Conservation (phyloP, 2,329 filamentous ascomycete species). For the Fusarium solani-melongenae region DNA sequence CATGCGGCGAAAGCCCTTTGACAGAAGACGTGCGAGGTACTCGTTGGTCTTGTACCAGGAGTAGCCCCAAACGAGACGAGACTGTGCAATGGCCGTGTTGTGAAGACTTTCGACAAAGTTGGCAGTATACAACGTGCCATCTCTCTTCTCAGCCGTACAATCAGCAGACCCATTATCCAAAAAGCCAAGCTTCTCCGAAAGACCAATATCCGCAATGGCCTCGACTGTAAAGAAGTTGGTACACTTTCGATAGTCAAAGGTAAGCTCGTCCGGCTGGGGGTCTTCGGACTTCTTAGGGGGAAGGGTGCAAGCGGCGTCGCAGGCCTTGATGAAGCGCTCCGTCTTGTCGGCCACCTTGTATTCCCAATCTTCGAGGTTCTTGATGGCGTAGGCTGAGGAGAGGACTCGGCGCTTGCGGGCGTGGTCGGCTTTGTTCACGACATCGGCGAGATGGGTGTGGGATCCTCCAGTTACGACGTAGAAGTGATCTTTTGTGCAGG, state of each 20-base stretch:
- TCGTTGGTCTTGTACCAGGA: constrained; percentile 56
- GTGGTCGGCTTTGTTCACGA: constrained; percentile 63
- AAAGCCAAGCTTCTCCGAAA: constrained; percentile 61
- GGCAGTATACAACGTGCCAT: constrained; percentile 56
- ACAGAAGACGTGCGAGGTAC: not conserved
- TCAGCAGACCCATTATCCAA: constrained; percentile 49
- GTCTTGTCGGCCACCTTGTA: constrained; percentile 65
- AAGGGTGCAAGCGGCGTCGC: constrained; percentile 55
- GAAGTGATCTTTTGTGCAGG: constrained; percentile 60
- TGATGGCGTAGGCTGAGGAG: constrained; percentile 62
- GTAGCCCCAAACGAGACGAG: constrained; percentile 62
- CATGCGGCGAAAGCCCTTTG: not conserved
- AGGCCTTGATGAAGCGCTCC: constrained; percentile 54
- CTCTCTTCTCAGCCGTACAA: constrained; percentile 46
- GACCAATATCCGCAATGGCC: constrained; percentile 66
- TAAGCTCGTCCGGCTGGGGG: constrained; percentile 51
- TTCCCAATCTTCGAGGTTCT: constrained; percentile 66
- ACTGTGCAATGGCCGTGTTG: constrained; percentile 60
- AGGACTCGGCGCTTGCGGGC: constrained; percentile 62
- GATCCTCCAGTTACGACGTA: constrained; percentile 58
- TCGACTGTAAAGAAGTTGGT: constrained; percentile 67
- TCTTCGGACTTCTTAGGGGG: constrained; percentile 45
- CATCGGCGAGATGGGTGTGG: constrained; percentile 63
- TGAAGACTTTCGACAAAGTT: constrained; percentile 62
- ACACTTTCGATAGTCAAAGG: constrained; percentile 60